Evolutionary conservation across 1,284 basidiomycete species (phyloP).

Genomic region (Marasmius oreades): DNA sequence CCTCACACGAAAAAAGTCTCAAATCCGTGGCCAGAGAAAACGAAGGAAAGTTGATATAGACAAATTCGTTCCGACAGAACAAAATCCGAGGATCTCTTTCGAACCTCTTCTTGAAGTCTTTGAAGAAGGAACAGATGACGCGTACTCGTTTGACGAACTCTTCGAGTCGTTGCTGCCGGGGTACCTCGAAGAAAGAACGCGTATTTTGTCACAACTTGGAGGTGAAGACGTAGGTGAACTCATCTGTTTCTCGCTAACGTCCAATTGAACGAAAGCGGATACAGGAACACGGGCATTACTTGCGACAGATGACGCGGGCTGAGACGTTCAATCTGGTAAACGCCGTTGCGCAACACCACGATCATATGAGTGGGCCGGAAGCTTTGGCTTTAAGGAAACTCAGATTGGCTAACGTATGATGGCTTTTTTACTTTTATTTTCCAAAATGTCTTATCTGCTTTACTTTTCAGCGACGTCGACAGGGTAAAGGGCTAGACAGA

Average conservation of each 20-base stretch:
- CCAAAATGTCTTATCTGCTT: background rate
- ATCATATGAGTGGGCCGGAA: slow-evolving; percentile 25
- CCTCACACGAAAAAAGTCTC: background rate
- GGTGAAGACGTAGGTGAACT: slow-evolving; percentile 30
- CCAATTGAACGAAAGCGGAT: background rate
- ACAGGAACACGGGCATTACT: slow-evolving; percentile 30
- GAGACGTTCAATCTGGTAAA: slow-evolving; percentile 31
- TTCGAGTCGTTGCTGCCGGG: slow-evolving; percentile 32
- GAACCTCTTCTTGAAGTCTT: slow-evolving; percentile 21
- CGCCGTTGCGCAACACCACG: slow-evolving; percentile 5
- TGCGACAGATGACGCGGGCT: slow-evolving; percentile 35
- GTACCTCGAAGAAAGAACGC: slow-evolving; percentile 28
- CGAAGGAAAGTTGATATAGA: slow-evolving; percentile 7
- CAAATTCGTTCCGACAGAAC: background rate
- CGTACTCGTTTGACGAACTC: slow-evolving; percentile 32
- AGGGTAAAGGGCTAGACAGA: slow-evolving; percentile 21
- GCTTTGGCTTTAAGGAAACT: slow-evolving; percentile 44
- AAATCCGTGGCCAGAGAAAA: background rate
- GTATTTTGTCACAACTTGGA: slow-evolving; percentile 22
- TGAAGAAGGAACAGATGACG: slow-evolving; percentile 3
- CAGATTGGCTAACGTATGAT: slow-evolving; percentile 41
- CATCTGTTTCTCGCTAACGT: background rate
- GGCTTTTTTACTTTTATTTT: slow-evolving; percentile 1
- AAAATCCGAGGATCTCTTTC: slow-evolving; percentile 6
- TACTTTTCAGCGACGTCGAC: slow-evolving; percentile 33